Evolutionary conservation across 495 filamentous ascomycete genomes (phyloP).

Genomic region (Podospora bellae-mahoneyi): DNA sequence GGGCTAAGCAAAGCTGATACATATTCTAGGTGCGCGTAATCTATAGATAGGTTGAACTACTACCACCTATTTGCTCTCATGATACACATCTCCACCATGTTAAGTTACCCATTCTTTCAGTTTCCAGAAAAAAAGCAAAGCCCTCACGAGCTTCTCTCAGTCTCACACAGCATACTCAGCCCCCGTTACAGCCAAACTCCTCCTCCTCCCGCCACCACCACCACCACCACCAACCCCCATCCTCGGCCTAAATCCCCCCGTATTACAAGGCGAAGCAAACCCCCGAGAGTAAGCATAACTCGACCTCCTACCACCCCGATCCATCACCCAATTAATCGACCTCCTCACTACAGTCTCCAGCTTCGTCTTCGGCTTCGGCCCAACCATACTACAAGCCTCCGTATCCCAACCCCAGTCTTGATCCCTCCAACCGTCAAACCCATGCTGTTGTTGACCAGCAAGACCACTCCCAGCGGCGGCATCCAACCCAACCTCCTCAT

Average conservation of each 20-base stretch:
- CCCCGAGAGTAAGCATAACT: not conserved
- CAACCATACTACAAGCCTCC: not conserved
- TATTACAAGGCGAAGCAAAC: not conserved
- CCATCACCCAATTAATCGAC: not conserved
- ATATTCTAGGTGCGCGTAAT: not conserved
- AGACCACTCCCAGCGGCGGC: not conserved
- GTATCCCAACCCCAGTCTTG: not conserved
- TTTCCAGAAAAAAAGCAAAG: not conserved
- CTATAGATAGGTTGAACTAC: not conserved
- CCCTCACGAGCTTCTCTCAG: too few species aligned
- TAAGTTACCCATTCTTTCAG: not conserved
- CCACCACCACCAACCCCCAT: not conserved
- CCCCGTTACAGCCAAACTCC: not conserved
- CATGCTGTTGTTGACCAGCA: not conserved
- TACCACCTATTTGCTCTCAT: not conserved
- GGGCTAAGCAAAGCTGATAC: not conserved
- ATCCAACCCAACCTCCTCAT: slow-evolving; percentile 10
- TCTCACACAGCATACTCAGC: not conserved
- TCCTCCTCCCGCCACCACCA: not conserved
- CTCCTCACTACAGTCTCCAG: not conserved
- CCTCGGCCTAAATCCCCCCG: not conserved
- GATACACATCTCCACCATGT: not conserved
- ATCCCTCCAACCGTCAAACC: not conserved
- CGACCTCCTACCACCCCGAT: not conserved
- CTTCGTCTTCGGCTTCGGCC: not conserved